A percentile compares a stretch with the other conserved stretches of the same genome.
Evolutionary conservation across 805 yeast species (phyloP).

Genomic region (Lachancea sp.): DNA sequence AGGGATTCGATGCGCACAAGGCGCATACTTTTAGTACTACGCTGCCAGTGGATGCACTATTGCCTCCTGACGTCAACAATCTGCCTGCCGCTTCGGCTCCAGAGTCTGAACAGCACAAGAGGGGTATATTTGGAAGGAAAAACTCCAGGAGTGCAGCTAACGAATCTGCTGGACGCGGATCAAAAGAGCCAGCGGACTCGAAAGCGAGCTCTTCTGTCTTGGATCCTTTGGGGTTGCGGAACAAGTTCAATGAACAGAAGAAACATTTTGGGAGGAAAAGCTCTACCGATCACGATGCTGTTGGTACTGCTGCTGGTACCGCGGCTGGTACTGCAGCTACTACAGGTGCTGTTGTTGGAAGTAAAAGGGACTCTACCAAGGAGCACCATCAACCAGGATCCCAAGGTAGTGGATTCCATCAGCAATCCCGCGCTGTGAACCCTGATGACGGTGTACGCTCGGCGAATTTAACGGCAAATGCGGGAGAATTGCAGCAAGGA

Average conservation of each 20-base stretch:
- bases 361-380: no score
- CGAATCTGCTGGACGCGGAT: background rate
- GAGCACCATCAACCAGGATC: no score
- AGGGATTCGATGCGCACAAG: background rate
- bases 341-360: background rate
- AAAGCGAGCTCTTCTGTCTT: background rate
- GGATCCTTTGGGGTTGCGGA: slow-evolving; percentile 1
- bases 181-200: background rate
- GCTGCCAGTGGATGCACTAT: slow-evolving; percentile 3
- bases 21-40: slow-evolving; percentile 5
- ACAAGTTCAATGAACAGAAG: slow-evolving; percentile 2
- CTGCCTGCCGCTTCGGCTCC: background rate
- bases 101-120: slow-evolving; percentile 4
- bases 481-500: no score
- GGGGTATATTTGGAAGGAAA: slow-evolving; percentile 1
- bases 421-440: background rate
- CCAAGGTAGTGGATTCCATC: no score
- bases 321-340: background rate
- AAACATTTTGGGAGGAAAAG: slow-evolving; percentile 3
- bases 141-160: background rate
- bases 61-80: background rate
- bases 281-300: background rate
- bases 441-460: background rate
- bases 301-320: no score
- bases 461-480: no score